Evolutionary conservation across 2,329 filamentous ascomycete species (phyloP).

Genomic region (Penicillium hesseltinei): DNA sequence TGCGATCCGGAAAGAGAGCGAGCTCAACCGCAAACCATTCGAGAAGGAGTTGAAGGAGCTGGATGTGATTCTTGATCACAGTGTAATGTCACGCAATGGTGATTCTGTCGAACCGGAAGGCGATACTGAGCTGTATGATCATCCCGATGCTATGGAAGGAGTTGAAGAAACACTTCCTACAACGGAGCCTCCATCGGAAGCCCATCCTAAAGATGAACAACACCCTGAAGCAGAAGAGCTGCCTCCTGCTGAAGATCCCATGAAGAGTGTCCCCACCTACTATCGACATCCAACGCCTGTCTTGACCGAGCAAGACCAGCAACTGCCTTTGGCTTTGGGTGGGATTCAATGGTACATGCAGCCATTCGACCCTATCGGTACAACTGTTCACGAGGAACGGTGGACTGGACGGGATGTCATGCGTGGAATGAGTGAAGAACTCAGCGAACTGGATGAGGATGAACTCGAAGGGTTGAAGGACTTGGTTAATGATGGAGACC

Average conservation of each 20-base stretch:
- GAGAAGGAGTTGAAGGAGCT: conserved; percentile 71
- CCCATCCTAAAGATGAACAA: conserved; percentile 5
- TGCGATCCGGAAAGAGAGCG: conserved; percentile 76
- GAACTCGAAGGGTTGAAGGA: conserved; percentile 64
- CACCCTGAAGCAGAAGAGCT: conserved; percentile 16
- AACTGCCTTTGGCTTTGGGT: conserved; percentile 61
- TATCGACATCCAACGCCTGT: conserved; percentile 48
- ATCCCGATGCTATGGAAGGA: conserved; percentile 28
- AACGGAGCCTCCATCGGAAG: conserved; percentile 12
- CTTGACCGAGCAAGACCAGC: conserved; percentile 44
- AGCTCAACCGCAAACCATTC: conserved; percentile 68
- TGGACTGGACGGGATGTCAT: conserved; percentile 72
- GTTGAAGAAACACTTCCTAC: conserved; percentile 14
- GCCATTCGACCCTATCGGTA: conserved; percentile 74
- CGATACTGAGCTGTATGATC: conserved; percentile 34
- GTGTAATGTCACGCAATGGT: conserved; percentile 55
- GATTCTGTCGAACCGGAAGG: conserved; percentile 43
- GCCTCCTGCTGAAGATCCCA: conserved; percentile 17
- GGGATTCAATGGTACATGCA: conserved; percentile 87
- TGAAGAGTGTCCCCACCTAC: conserved; percentile 32
- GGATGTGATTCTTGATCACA: conserved; percentile 68
- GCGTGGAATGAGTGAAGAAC: conserved; percentile 74
- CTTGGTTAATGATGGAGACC: conserved; percentile 53
- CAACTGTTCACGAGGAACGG: conserved; percentile 72
- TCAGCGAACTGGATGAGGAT: conserved; percentile 90